Base-by-base conservation (phyloP, 176 grass and related monocot species). In the Carex littledalei region DNA sequence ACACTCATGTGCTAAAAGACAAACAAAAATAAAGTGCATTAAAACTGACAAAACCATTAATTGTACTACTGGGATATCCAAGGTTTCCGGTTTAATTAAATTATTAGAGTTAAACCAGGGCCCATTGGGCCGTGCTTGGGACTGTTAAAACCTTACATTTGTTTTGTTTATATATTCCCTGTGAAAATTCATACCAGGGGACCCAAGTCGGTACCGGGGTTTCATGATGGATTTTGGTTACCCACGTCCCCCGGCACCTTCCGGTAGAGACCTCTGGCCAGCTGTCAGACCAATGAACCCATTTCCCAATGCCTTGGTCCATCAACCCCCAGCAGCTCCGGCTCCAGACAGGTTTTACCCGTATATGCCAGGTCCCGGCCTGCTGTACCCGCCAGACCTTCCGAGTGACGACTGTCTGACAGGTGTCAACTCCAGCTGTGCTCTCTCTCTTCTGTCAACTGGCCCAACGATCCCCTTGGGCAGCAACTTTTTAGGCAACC, bases 371-470 rank as follows among this genome's bases (percentile, higher is more conserved):
- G 59, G 71, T 67, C 73, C 88, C n/a, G 55, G 18, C 54, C 79
- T 81, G 13, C 86, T 80, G n/a, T 78, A 79, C n/a, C 11, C 79
- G 0, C 50, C 88, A 50, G 84, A 86, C 21, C 58, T 84, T 49
- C 68, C 61, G 1, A 63, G 22, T 7, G 76, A 81, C 4, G 79
- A 86, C 59, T 86, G 84, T 54, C 76, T 89, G 39, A 32, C 78
- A 15, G 88, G 84, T 53, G 84, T 81, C 68, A 81, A 89, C 59
- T 86, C 84, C n/a, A 79, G 84, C 79, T 89, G 88, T 89, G 88
- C 88, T 89, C 88, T 86, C 88, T 89, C 88, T 89, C 88, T 89
- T 89, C 88, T 86, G 88, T 89, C 88, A 89, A 86, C 83, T 64
- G 67, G 85, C 68, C 84, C 88, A 49, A 62, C 61, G 52, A 41